Percentiles rank a stretch among this genome's conserved stretches.
phyloP scores from a whole-genome alignment of 1,284 basidiomycete genomes.

The Heliocybe sulcata region DNA sequence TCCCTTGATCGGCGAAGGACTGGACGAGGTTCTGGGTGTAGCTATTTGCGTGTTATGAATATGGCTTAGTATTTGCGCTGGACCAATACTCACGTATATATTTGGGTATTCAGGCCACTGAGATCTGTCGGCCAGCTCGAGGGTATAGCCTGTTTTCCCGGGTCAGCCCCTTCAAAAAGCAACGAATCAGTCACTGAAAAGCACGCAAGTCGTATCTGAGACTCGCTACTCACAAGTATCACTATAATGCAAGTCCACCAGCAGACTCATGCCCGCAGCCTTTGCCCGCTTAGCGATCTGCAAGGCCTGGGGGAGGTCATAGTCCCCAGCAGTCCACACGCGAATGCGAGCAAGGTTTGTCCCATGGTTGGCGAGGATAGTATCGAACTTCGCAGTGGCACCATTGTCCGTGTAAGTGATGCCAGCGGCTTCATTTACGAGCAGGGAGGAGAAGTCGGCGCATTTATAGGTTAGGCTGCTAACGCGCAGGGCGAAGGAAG shows the following conservation, averaged over 20 bases:
- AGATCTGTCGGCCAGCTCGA: constrained; percentile 48
- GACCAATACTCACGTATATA: constrained; percentile 36
- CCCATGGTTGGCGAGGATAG: constrained; percentile 46
- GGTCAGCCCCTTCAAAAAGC: constrained; percentile 45
- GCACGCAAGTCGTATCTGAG: not conserved
- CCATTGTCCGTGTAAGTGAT: constrained; percentile 40
- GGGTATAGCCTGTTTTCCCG: constrained; percentile 53
- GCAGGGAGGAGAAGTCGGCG: constrained; percentile 54
- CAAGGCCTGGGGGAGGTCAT: constrained; percentile 48
- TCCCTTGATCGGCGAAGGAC: constrained; percentile 44
- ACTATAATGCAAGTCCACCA: constrained; percentile 56
- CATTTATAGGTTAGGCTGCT: constrained; percentile 29
- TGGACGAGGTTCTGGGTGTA: constrained; percentile 47
- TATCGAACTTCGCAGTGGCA: constrained; percentile 37
- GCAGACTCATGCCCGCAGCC: constrained; percentile 48
- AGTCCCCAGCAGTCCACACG: constrained; percentile 54
- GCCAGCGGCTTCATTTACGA: constrained; percentile 45
- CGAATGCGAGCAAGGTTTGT: constrained; percentile 51
- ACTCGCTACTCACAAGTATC: constrained; percentile 41
- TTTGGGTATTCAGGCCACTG: constrained; percentile 41
- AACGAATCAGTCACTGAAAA: not conserved
- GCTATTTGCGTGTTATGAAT: constrained; percentile 19
- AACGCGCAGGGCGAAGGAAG: too few species aligned
- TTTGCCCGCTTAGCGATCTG: constrained; percentile 47
- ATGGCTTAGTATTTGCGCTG: not conserved